Base-by-base conservation (phyloP, 192 early-diverging fungal species). In the Phycomyces blakesleeanus region DNA sequence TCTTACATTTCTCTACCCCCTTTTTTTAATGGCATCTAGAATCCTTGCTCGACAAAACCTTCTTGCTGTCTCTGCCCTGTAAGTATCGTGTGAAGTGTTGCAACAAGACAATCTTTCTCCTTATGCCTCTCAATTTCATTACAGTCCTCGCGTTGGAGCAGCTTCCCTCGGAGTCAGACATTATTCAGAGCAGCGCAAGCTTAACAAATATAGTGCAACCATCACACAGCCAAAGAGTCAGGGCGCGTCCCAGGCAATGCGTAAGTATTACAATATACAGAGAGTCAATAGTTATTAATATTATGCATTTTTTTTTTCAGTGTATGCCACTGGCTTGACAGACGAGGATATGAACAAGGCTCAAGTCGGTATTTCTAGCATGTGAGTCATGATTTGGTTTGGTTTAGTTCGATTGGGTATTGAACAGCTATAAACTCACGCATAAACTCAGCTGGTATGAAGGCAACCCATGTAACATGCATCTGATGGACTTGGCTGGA, bases 391-490 rank as follows among this genome's bases (percentile, higher is more conserved):
- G 29, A 34, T 37, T 34, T n/a, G n/a, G n/a, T n/a, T 44, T 47
- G 5, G 14, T 57, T 11, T 57, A 0, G 21, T 14, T 55, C 38
- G 44, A 47, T 10, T 57, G 15, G 16, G 21, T 6, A 6, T 29
- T 11, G 34, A 55, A 25, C 51, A 21, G 2, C 39, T 40, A 37
- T 38, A 14, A 12, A 57, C 16, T 24, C 55, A 25, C 34, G 16
- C 21, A 26, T 34, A 34, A 34, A 34, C 29, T 34, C 63, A 86
- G 86, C 15, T 95, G 95, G 94, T 97, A 94, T 71, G 97, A 99
- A 73, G 97, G 97, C 61, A 99, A 99, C 78, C 95, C 97, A 10
- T 99, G 97, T 83, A 99, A 99, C 78, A 99, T 99, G 97, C 97
- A 99, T 63, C 81, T 99, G 39, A 75, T 89, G 55, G 91, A 96